A percentile compares a stretch with the other conserved stretches of the same genome.
phyloP scores from a whole-genome alignment of 306 rosid genomes.

The Geum urbanum region DNA sequence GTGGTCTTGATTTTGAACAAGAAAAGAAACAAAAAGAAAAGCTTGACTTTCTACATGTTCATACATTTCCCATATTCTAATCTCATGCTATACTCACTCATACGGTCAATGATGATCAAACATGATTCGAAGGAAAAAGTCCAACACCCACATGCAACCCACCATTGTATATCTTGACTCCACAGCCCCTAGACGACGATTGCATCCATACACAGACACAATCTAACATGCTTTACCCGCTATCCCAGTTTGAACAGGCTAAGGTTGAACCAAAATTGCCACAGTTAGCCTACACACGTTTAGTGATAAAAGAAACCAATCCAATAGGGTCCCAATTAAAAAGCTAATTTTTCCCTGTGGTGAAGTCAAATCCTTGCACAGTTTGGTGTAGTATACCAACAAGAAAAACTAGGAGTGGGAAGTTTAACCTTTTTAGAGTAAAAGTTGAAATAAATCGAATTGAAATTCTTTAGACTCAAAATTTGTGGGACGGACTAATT shows the following conservation, averaged over 20 bases:
- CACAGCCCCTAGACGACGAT: slow-evolving; percentile 27
- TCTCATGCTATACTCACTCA: not conserved
- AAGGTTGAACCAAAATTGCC: slow-evolving; percentile 23
- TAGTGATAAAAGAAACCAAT: slow-evolving; percentile 2
- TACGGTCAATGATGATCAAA: slow-evolving; percentile 30
- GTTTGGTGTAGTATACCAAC: not conserved
- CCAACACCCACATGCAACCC: slow-evolving; percentile 51
- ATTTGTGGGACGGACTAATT: no score
- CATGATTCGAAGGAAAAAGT: slow-evolving; percentile 32
- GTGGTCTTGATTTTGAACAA: not conserved
- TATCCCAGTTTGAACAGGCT: slow-evolving; percentile 38
- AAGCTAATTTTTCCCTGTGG: not conserved
- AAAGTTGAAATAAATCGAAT: no score
- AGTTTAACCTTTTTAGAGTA: no score
- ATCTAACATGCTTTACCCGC: slow-evolving; percentile 27
- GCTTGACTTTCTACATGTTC: slow-evolving; percentile 26
- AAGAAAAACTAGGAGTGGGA: no score
- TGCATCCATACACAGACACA: slow-evolving; percentile 16
- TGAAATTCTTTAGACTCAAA: no score
- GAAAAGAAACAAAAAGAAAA: not conserved
- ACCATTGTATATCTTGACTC: slow-evolving; percentile 28
- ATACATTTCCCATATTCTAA: slow-evolving; percentile 9
- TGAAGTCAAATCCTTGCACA: slow-evolving; percentile 32
- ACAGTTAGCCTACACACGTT: slow-evolving; percentile 13
- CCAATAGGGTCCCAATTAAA: slow-evolving; percentile 36